These are phyloP conservation scores for Trypanosoma avium DNA, from an alignment of 208 protist species.

Conservation along the genomic window DNA sequence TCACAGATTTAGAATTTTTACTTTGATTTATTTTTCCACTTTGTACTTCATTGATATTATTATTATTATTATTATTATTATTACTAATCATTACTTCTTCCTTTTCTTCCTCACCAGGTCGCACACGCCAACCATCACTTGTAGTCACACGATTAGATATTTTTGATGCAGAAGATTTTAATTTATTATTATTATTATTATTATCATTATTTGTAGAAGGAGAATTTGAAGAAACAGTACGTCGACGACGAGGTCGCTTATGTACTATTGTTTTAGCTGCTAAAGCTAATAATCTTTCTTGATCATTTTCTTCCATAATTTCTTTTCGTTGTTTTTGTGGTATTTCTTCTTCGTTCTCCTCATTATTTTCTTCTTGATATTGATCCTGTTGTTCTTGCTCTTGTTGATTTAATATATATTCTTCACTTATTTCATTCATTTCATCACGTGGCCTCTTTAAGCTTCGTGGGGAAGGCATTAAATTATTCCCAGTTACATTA, in stretches of 20 bases:
- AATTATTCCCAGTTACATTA: background rate
- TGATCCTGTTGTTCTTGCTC: background rate
- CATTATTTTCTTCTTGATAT: no score
- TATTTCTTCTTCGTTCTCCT: background rate
- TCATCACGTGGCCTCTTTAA: constrained; percentile 35
- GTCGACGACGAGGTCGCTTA: no score
- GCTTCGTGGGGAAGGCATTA: constrained; percentile 10
- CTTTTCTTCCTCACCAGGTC: constrained; percentile 11
- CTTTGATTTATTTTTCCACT: no score
- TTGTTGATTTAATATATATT: background rate
- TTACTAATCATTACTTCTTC: background rate
- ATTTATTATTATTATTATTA: no score
- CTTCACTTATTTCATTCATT: constrained; percentile 1
- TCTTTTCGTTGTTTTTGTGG: background rate
- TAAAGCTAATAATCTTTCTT: no score
- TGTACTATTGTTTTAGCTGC: no score
- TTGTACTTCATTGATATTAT: no score
- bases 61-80: no score
- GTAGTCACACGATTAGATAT: constrained; percentile 50
- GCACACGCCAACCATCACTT: constrained; percentile 72
- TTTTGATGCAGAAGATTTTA: no score
- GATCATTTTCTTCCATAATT: background rate
- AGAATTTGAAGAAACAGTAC: no score
- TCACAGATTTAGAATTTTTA: background rate
- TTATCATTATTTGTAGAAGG: no score